Evolutionary conservation across 2,329 filamentous ascomycete genomes (phyloP), one percentile per base, ranked within the genome.

Genomic region (Sclerotinia minor): DNA sequence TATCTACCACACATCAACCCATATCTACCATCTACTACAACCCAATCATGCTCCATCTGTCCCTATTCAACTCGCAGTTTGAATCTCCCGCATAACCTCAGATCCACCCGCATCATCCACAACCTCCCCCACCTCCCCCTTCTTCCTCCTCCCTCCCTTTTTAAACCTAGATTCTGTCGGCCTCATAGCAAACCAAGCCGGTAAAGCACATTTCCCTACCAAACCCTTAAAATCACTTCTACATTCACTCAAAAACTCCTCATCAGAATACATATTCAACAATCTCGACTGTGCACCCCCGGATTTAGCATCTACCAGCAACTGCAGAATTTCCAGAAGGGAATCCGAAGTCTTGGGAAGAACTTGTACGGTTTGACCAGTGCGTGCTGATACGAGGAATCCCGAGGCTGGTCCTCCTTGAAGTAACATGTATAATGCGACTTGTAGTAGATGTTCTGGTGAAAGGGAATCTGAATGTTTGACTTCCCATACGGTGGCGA

Each of bases 131-230:
- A 6, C 6, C 1, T 64, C n/a, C 0, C 3, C 32, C 8, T 32
- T 44, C 17, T 19, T 11, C 1, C 21, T 44, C 8, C 24, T 35
- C 35, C 6, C 9, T 9, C 4, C 24, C 45, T 65, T 65, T 15
- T 5, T 17, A 24, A 58, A 58, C 29, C 38, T 26, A 4, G 52
- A 50, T 0, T 9, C 19, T 32, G 8, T 58, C 9, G 64, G 64
- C n/a, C n/a, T 65, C 64, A 65, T 65, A 24, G 64, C 29, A 35
- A 65, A 65, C 64, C 64, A 65, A 65, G 64, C 64, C 5, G 64
- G 64, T 5, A 65, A 44, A n/a, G 64, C 64, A 26, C 64, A 65
- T 21, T 65, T 58, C 5, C 64, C 64, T 1, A 65, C 64, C 21
- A 65, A n/a, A 3, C 52, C 41, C n/a, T 21, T 29, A 49, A 65